Evolutionary conservation across 345 rosid species (phyloP), one percentile per base, ranked within the genome.

Genomic region (Murraya paniculata): DNA sequence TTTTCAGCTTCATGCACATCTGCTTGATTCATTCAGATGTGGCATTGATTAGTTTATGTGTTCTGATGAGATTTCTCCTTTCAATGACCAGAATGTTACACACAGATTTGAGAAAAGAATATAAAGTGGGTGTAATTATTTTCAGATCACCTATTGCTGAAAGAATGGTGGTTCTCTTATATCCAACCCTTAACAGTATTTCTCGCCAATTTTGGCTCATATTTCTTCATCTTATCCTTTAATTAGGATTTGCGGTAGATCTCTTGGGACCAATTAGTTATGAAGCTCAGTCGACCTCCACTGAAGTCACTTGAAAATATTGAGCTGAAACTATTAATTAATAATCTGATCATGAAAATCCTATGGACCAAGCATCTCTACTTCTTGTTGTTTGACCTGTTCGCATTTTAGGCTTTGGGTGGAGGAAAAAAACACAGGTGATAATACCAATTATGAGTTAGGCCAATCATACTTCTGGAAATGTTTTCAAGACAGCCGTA

Each of bases 11-110:
- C 18, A 55, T 59, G 53, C 16, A 68, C 61, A 68, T 79, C 68
- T 71, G 39, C 77, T 71, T 58, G 66, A 80, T 81, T 74, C 62
- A 65, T 84, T 72, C 28, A 75, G 71, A 71, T 71, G 77, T 24
- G 30, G 38, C 55, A 38, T 27, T 7, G 31, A 39, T 73, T 59
- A 38, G 55, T 10, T 27, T 35, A 7, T 55, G 6, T 35, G 22
- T 56, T 11, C 50, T 13, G 25, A 57, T 35, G 53, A 22, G 57
- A 72, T 39, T 57, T 36, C 67, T 60, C 55, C 30, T 68, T 73
- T n/a, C 1, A 9, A 8, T 18, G 2, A 39, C 7, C 25, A n/a
- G 36, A 59, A 59, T 39, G 36, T 25, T 39, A 39, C 56, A 14
- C 56, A 9, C 7, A 1, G 35, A 53, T 38, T 73, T 24, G 50